phyloP scores from a whole-genome alignment of 2,329 filamentous ascomycete species.

The Ophiostoma sp. region DNA sequence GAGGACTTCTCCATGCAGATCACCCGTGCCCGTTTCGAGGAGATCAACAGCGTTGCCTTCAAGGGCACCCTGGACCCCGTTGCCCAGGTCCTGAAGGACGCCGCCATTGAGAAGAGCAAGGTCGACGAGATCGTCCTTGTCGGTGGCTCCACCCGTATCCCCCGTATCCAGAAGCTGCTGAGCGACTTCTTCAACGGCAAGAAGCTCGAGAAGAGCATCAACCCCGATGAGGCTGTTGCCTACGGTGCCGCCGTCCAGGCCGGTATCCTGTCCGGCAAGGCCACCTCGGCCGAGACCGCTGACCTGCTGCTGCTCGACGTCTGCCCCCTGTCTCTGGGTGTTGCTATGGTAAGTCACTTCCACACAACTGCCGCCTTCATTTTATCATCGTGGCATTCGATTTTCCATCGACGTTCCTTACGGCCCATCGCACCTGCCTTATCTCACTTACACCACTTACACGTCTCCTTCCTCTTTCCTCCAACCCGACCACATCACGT shows the following conservation, averaged over 20 bases:
- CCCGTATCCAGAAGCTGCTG: conserved; percentile 96
- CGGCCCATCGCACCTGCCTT: conserved; percentile 4
- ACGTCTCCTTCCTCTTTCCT: neutral
- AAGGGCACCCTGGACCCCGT: conserved; percentile 90
- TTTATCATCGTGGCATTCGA: neutral
- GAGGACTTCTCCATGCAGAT: conserved; percentile 97
- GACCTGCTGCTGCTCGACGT: conserved; percentile 96
- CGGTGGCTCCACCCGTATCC: conserved; percentile 98
- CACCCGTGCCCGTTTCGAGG: conserved; percentile 98
- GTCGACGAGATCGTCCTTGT: conserved; percentile 99
- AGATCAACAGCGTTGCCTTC: conserved; percentile 95
- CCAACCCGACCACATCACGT: neutral
- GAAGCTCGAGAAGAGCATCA: conserved; percentile 99
- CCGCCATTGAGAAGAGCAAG: conserved; percentile 76
- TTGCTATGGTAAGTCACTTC: conserved; percentile 43
- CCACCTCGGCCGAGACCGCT: conserved; percentile 86
- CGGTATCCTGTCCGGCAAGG: conserved; percentile 89
- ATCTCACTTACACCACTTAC: neutral
- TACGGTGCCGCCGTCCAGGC: conserved; percentile 98
- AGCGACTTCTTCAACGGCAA: conserved; percentile 99
- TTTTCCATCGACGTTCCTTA: neutral
- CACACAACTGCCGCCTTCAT: neutral
- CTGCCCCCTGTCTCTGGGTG: conserved; percentile 91
- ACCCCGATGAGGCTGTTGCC: conserved; percentile 98
- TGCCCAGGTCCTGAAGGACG: conserved; percentile 93